These are phyloP conservation scores for Cicer bijugum DNA, from an alignment of 306 rosid genomes.

Conservation along the genomic window DNA sequence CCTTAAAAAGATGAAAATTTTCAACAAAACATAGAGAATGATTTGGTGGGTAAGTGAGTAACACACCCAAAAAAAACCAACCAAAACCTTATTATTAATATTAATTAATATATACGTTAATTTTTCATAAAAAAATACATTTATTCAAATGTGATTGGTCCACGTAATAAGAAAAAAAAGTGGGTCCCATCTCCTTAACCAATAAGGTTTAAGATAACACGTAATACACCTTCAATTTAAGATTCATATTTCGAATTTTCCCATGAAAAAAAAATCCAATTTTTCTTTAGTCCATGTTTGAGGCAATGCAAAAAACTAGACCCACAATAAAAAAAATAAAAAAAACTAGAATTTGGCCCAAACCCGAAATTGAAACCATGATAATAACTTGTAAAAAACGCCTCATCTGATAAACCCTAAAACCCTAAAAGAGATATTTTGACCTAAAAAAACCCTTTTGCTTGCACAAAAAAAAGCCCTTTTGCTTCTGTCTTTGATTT, in stretches of 20 bases:
- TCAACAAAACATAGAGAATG: background rate
- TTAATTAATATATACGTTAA: background rate
- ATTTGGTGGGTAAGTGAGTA: slow-evolving; percentile 13
- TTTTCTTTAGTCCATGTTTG: slow-evolving; percentile 15
- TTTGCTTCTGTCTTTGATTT: slow-evolving; percentile 38
- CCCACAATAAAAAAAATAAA: background rate
- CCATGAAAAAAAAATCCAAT: background rate
- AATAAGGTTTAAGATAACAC: slow-evolving; percentile 60
- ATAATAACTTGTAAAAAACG: slow-evolving; percentile 13
- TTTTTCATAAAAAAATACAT: slow-evolving; percentile 6
- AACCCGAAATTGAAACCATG: background rate
- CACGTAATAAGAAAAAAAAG: background rate
- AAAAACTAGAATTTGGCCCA: background rate
- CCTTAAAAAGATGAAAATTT: slow-evolving; percentile 6
- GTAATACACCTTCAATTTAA: slow-evolving; percentile 29
- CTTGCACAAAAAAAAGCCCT: slow-evolving; percentile 43
- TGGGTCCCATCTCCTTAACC: slow-evolving; percentile 53
- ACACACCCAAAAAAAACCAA: background rate
- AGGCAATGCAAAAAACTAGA: slow-evolving; percentile 22
- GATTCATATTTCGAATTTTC: slow-evolving; percentile 9
- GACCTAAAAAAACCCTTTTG: slow-evolving; percentile 25
- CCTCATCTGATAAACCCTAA: slow-evolving; percentile 47
- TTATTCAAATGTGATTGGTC: slow-evolving; percentile 56
- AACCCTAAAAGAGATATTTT: background rate
- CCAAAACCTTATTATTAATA: too few species aligned